Conservation (phyloP, 331 rosid species). For the Stylosanthes scabra region DNA sequence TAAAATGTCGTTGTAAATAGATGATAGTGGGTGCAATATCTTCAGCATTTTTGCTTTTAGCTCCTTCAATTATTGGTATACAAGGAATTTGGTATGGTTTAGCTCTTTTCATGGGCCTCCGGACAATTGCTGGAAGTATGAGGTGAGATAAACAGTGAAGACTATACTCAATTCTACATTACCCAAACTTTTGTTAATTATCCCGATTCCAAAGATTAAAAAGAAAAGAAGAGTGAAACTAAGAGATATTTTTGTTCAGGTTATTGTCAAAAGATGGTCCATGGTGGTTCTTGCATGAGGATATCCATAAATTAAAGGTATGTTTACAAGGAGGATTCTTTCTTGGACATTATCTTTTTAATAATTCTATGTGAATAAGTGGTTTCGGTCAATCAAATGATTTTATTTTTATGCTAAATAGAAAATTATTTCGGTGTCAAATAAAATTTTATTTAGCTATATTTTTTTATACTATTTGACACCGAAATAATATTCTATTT, state of each 20-base stretch:
- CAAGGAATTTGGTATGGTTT: constrained; percentile 35
- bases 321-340: not conserved
- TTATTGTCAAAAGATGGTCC: constrained; percentile 29
- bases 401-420: no score
- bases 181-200: no score
- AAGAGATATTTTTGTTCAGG: not conserved
- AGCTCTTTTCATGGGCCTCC: constrained; percentile 31
- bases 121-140: constrained; percentile 25
- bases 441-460: no score
- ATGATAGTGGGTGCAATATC: constrained; percentile 23
- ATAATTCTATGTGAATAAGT: no score
- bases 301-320: constrained; percentile 7
- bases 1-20: constrained; percentile 11
- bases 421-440: no score
- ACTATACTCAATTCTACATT: no score
- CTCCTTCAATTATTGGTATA: constrained; percentile 20
- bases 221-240: no score
- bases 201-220: no score
- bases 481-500: no score
- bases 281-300: constrained; percentile 28
- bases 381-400: no score
- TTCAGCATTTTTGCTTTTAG: constrained; percentile 16
- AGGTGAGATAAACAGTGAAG: constrained; percentile 6
- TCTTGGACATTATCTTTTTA: not conserved
- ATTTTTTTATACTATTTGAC: no score